Conservation (phyloP, 441 rosid genomes). For the Populus hybrid region DNA sequence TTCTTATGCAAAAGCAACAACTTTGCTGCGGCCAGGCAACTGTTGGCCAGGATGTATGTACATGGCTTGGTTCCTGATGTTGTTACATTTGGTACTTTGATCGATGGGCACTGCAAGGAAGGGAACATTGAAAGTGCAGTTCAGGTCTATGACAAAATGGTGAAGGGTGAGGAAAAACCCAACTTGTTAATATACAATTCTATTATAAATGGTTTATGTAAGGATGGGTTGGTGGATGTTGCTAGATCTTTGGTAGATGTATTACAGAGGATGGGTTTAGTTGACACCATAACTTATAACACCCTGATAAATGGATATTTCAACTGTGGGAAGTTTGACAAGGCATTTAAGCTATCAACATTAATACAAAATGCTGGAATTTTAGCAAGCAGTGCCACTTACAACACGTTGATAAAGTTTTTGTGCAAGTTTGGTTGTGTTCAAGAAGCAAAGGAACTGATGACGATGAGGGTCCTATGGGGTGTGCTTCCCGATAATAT, state of each 20-base stretch:
- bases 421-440: conserved; percentile 51
- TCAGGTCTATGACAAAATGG: conserved; percentile 55
- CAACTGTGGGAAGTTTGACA: conserved; percentile 50
- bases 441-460: conserved; percentile 49
- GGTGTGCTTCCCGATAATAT: conserved; percentile 52
- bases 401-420: conserved; percentile 62
- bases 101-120: conserved; percentile 67
- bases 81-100: conserved; percentile 63
- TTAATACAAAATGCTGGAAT: conserved; percentile 52
- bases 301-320: conserved; percentile 68
- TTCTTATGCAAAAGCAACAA: conserved; percentile 38
- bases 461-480: conserved; percentile 47
- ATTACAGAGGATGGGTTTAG: conserved; percentile 45
- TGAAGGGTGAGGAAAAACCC: conserved; percentile 56
- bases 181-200: conserved; percentile 72
- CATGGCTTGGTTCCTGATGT: conserved; percentile 58
- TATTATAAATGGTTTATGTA: conserved; percentile 66
- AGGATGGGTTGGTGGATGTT: conserved; percentile 48
- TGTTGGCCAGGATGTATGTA: conserved; percentile 49
- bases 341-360: conserved; percentile 39
- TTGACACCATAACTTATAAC: conserved; percentile 64
- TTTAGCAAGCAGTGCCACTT: conserved; percentile 57
- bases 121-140: conserved; percentile 66
- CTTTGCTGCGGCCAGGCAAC: conserved; percentile 42
- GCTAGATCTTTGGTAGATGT: conserved; percentile 61